These are phyloP conservation scores for Smittium culicis DNA, from an alignment of 371 early-diverging fungal genomes.

Conservation along the genomic window DNA sequence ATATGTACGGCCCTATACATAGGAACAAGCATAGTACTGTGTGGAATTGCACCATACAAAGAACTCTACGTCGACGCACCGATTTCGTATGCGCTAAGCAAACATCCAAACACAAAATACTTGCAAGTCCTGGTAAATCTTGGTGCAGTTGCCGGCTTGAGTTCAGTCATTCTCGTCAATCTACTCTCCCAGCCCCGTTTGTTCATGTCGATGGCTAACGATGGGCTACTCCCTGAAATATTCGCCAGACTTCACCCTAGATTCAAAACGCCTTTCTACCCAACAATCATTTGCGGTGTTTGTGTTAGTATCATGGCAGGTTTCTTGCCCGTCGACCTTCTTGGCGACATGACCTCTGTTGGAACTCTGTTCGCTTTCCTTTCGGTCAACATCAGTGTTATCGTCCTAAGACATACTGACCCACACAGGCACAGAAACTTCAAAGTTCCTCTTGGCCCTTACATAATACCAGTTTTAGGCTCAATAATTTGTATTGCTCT, in stretches of 20 bases:
- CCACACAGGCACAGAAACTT: slow-evolving; percentile 6
- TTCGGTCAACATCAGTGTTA: slow-evolving; percentile 9
- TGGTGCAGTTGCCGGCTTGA: slow-evolving; percentile 42
- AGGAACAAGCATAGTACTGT: slow-evolving; percentile 45
- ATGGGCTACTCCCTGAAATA: slow-evolving; percentile 54
- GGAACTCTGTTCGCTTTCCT: slow-evolving; percentile 12
- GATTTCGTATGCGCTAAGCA: not conserved
- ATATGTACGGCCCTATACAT: slow-evolving; percentile 61
- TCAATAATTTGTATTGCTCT: not conserved
- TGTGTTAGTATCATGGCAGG: slow-evolving; percentile 9
- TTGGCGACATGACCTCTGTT: slow-evolving; percentile 12
- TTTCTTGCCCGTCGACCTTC: slow-evolving; percentile 12
- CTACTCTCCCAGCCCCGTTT: slow-evolving; percentile 67
- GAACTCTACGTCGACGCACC: slow-evolving; percentile 37
- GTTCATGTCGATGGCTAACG: slow-evolving; percentile 63
- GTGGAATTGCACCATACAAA: slow-evolving; percentile 48
- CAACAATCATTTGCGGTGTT: slow-evolving; percentile 4
- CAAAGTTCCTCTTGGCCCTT: slow-evolving; percentile 10
- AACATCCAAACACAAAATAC: too few species aligned
- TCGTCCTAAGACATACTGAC: slow-evolving; percentile 7
- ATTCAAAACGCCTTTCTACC: slow-evolving; percentile 12
- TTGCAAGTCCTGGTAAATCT: slow-evolving; percentile 31
- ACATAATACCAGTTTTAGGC: not conserved
- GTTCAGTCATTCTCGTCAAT: slow-evolving; percentile 50
- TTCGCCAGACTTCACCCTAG: slow-evolving; percentile 32